Evolutionary conservation across 2,329 filamentous ascomycete genomes (phyloP).

Genomic region (Calonectria pteridis): DNA sequence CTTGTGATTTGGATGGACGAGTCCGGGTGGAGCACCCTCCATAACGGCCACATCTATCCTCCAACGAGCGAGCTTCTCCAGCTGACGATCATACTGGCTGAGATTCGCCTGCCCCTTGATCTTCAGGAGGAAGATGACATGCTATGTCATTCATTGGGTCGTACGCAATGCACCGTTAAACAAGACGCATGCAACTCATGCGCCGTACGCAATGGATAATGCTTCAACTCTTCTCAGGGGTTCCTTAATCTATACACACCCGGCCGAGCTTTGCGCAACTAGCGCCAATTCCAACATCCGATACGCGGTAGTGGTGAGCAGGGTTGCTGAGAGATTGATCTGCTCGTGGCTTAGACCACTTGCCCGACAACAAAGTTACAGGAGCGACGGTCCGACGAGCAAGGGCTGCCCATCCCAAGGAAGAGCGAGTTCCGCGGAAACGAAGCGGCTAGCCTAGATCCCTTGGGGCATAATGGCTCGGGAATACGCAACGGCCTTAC

Average conservation of each 20-base stretch:
- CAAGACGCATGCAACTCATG: not conserved
- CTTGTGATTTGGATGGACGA: slow-evolving; percentile 10
- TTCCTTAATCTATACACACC: not conserved
- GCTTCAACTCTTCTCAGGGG: no score
- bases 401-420: not conserved
- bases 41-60: not conserved
- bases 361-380: not conserved
- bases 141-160: not conserved
- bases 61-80: not conserved
- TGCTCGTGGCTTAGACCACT: not conserved
- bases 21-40: not conserved
- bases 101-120: not conserved
- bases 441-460: not conserved
- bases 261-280: slow-evolving; percentile 4
- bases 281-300: not conserved
- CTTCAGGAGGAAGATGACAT: slow-evolving; percentile 16
- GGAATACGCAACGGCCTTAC: slow-evolving; percentile 19
- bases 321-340: not conserved
- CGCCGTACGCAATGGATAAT: not conserved
- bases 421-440: slow-evolving; percentile 10
- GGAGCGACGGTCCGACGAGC: not conserved
- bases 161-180: not conserved
- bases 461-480: not conserved
- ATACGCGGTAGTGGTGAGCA: not conserved
- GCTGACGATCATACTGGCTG: not conserved